A percentile compares a stretch with the other conserved stretches of the same genome.
Evolutionary conservation across 2,329 filamentous ascomycete species (phyloP).

Genomic region (Myrmaecium sp.): DNA sequence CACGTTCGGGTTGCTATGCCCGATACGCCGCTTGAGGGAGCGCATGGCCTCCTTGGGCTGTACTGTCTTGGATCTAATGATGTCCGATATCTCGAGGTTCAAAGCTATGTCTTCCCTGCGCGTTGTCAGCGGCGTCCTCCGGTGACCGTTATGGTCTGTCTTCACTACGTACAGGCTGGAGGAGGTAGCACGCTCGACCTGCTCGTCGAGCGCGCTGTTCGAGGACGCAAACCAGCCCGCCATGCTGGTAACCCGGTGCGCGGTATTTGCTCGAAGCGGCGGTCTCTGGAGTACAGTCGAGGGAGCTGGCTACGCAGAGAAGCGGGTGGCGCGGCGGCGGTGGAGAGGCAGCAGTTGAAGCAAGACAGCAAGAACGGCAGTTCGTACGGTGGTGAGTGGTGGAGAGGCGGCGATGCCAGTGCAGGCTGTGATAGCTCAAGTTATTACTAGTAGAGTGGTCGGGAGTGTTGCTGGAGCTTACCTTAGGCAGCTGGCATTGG

Average conservation of each 20-base stretch:
- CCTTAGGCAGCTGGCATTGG: too few species aligned
- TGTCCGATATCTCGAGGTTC: conserved; percentile 94
- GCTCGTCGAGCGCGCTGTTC: conserved; percentile 85
- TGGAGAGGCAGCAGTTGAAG: conserved; percentile 3
- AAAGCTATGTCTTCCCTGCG: conserved; percentile 83
- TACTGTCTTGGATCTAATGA: conserved; percentile 93
- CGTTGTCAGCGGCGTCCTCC: conserved; percentile 9
- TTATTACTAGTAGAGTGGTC: too few species aligned
- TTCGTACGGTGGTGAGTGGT: too few species aligned
- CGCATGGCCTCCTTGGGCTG: conserved; percentile 97
- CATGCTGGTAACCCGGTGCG: conserved; percentile 42
- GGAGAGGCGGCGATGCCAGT: too few species aligned
- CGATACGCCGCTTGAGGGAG: conserved; percentile 81
- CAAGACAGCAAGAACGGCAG: too few species aligned
- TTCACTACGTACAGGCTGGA: conserved; percentile 61
- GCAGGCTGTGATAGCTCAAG: too few species aligned
- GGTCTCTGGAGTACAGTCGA: not conserved
- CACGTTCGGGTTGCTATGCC: conserved; percentile 93
- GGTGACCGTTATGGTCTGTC: conserved; percentile 1
- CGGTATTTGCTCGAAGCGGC: too few species aligned
- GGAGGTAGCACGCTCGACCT: conserved; percentile 86
- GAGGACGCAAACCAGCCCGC: conserved; percentile 90
- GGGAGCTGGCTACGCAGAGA: not conserved
- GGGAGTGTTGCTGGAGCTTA: too few species aligned
- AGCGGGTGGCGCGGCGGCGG: conserved; percentile 2